Evolutionary conservation across 1,139 yeast species (phyloP).

Genomic region (Kodamaea anthophila): DNA sequence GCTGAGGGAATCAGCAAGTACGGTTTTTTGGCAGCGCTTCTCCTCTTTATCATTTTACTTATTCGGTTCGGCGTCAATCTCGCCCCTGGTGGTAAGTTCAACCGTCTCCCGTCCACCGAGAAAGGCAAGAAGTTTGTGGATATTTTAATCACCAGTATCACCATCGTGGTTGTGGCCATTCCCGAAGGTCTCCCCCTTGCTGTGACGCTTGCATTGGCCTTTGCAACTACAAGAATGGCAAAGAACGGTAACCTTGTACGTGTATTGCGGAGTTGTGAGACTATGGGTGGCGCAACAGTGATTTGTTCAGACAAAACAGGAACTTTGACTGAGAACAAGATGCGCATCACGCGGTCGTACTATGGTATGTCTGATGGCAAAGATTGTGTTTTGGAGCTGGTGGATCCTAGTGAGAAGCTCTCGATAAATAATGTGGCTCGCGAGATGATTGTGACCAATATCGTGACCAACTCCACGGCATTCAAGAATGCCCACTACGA

Average conservation of each 20-base stretch:
- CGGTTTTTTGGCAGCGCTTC: slow-evolving; percentile 78
- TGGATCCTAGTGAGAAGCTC: background rate
- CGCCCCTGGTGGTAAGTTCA: slow-evolving; percentile 44
- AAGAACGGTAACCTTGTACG: slow-evolving; percentile 95
- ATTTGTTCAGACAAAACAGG: slow-evolving; percentile 97
- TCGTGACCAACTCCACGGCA: slow-evolving; percentile 79
- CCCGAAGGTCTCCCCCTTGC: slow-evolving; percentile 98
- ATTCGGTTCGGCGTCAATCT: slow-evolving; percentile 69
- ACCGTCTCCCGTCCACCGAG: slow-evolving; percentile 50
- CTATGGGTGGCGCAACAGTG: slow-evolving; percentile 98
- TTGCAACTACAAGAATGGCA: slow-evolving; percentile 97
- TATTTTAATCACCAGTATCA: slow-evolving; percentile 83
- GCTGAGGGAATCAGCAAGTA: slow-evolving; percentile 93
- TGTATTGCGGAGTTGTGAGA: slow-evolving; percentile 88
- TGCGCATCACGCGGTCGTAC: slow-evolving; percentile 80
- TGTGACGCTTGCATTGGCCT: slow-evolving; percentile 91
- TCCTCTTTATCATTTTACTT: slow-evolving; percentile 73
- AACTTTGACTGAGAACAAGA: slow-evolving; percentile 84
- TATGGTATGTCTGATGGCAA: slow-evolving; percentile 35
- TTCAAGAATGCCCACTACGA: slow-evolving; percentile 58
- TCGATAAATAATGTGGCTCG: slow-evolving; percentile 1
- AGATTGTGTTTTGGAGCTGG: slow-evolving; percentile 4
- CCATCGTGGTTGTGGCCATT: slow-evolving; percentile 93
- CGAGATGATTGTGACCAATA: slow-evolving; percentile 38
- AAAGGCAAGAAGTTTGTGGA: slow-evolving; percentile 83